Conservation (phyloP, 441 rosid species). For the Syzygium malaccense region DNA sequence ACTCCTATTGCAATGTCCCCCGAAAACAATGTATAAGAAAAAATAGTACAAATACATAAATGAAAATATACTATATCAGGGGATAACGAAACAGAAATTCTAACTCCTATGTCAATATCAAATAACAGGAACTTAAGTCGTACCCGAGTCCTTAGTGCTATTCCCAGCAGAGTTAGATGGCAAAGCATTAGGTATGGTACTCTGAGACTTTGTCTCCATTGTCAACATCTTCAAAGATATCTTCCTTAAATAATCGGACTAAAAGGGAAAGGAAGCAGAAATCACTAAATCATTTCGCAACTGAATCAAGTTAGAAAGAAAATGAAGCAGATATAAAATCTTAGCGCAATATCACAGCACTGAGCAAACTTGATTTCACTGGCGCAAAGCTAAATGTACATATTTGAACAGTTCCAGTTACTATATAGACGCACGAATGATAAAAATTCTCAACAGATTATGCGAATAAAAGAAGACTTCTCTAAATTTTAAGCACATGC, state of each 20-base stretch:
- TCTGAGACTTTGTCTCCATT: constrained; percentile 13
- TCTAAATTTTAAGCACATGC: background rate
- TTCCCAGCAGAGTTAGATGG: constrained; percentile 2
- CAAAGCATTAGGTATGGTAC: background rate
- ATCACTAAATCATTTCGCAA: background rate
- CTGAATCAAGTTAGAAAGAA: background rate
- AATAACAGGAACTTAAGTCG: background rate
- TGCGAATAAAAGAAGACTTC: background rate
- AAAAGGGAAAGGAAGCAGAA: background rate
- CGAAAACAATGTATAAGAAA: background rate
- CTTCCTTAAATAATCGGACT: constrained; percentile 11
- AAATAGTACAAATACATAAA: background rate
- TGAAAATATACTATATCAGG: background rate
- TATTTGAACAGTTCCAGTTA: background rate
- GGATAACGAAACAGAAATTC: background rate
- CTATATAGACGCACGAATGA: background rate
- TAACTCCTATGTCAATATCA: background rate
- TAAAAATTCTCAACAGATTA: background rate
- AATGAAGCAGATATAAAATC: background rate
- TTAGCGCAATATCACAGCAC: background rate
- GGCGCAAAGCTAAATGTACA: background rate
- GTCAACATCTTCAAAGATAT: constrained; percentile 15
- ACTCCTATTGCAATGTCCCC: background rate
- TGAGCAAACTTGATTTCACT: background rate
- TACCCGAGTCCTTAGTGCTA: background rate